These are phyloP conservation scores for Rubroboletus satanas DNA, from an alignment of 768 basidiomycete genomes.

Conservation along the genomic window DNA sequence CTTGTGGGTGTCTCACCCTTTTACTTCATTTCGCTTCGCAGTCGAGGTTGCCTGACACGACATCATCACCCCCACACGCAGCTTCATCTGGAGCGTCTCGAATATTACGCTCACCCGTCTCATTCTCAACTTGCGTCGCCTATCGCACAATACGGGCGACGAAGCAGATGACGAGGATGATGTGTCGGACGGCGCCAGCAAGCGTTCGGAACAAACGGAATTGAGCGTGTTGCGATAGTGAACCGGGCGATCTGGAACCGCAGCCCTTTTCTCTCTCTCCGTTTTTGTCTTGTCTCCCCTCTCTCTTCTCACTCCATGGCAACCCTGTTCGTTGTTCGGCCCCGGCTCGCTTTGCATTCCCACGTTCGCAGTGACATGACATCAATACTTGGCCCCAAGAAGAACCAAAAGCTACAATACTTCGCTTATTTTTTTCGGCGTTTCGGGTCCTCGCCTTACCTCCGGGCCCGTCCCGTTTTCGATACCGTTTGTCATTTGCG, in stretches of 20 bases:
- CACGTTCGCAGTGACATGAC: too few species aligned
- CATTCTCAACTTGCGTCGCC: constrained; percentile 32
- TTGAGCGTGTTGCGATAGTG: neutral
- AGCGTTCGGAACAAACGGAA: constrained; percentile 1
- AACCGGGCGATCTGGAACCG: neutral
- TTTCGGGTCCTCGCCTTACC: too few species aligned
- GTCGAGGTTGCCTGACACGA: neutral
- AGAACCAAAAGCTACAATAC: too few species aligned
- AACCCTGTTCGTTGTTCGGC: too few species aligned
- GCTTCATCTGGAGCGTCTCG: constrained; percentile 35
- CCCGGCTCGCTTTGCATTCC: too few species aligned
- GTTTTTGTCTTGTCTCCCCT: too few species aligned
- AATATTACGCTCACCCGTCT: constrained; percentile 33
- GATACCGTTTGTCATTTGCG: too few species aligned
- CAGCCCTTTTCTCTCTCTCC: neutral
- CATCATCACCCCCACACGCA: neutral
- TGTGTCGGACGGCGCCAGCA: neutral
- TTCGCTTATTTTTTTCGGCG: too few species aligned
- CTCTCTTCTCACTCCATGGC: too few species aligned
- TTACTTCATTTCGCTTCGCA: neutral
- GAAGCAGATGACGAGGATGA: neutral
- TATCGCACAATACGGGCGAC: neutral
- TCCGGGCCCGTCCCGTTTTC: too few species aligned
- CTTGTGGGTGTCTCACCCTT: constrained; percentile 12
- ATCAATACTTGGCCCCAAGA: too few species aligned